phyloP scores from a whole-genome alignment of 164 flowering plant genomes.

The Chimonanthus salicifolius region DNA sequence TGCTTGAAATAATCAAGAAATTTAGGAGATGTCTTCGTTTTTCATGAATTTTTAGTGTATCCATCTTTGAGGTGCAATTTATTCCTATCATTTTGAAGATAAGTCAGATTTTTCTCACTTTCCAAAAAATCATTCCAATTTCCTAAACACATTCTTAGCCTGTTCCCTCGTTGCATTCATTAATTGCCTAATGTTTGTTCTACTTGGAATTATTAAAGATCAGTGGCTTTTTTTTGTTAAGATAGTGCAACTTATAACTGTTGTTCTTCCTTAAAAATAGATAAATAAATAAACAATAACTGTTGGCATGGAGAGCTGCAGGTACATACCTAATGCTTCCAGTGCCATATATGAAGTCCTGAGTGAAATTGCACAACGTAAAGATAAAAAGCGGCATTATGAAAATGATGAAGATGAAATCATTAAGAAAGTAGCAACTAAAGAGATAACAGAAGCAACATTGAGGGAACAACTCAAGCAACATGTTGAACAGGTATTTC shows the following conservation, averaged over 20 bases:
- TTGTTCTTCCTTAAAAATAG: background rate
- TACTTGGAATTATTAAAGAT: background rate
- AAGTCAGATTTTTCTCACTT: background rate
- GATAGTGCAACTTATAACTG: background rate
- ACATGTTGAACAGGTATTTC: conserved; percentile 79
- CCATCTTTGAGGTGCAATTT: background rate
- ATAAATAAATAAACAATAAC: background rate
- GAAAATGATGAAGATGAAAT: conserved; percentile 56
- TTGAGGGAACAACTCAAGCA: conserved; percentile 69
- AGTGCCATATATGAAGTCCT: conserved; percentile 63
- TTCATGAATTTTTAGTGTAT: background rate
- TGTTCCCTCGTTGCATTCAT: background rate
- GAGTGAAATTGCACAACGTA: conserved; percentile 49
- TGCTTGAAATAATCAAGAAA: background rate
- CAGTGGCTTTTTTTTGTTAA: background rate
- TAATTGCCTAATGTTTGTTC: background rate
- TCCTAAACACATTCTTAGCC: background rate
- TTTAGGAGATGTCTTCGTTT: background rate
- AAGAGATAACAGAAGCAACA: conserved; percentile 49
- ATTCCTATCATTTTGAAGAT: background rate
- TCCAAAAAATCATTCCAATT: too few species aligned
- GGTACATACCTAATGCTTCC: conserved; percentile 79
- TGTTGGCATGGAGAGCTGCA: conserved; percentile 15
- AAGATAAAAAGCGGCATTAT: conserved; percentile 41
- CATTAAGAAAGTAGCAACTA: conserved; percentile 45